Conservation (phyloP, 441 rosid genomes). For the Jatropha multifida region DNA sequence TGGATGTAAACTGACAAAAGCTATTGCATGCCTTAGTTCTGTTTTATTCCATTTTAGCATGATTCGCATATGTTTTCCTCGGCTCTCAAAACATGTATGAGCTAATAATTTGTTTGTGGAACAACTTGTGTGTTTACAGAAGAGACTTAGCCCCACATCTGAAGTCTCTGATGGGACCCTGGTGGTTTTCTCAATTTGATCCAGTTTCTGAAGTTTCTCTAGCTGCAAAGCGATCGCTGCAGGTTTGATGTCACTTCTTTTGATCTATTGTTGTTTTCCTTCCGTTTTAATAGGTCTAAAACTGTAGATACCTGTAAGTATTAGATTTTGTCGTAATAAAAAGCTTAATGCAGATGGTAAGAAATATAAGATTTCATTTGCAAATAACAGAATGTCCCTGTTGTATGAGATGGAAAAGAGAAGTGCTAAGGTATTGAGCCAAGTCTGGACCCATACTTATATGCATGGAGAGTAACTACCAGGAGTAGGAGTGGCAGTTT, state of each 20-base stretch:
- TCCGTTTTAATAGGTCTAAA: not conserved
- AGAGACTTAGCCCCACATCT: slow-evolving; percentile 92
- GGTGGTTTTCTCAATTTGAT: slow-evolving; percentile 99
- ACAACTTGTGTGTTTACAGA: slow-evolving; percentile 42
- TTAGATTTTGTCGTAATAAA: not conserved
- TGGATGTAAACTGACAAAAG: not conserved
- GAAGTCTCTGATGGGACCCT: slow-evolving; percentile 92
- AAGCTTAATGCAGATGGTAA: not conserved
- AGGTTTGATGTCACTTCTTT: slow-evolving; percentile 48
- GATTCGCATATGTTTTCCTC: not conserved
- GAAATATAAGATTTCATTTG: not conserved
- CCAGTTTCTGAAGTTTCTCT: slow-evolving; percentile 80
- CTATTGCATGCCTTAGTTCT: not conserved
- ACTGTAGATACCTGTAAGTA: not conserved
- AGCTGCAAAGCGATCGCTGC: slow-evolving; percentile 84
- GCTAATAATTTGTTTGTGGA: slow-evolving; percentile 20
- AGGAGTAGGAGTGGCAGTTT: not conserved
- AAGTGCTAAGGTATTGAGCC: not conserved
- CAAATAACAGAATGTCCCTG: not conserved
- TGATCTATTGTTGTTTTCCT: slow-evolving; percentile 10
- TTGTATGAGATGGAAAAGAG: not conserved
- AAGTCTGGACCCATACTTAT: not conserved
- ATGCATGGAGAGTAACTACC: too few relatives aligned
- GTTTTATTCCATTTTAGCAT: slow-evolving; percentile 7
- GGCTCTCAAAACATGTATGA: not conserved